These are phyloP conservation scores for Poronia punctata DNA, from an alignment of 495 filamentous ascomycete genomes.

Conservation along the genomic window DNA sequence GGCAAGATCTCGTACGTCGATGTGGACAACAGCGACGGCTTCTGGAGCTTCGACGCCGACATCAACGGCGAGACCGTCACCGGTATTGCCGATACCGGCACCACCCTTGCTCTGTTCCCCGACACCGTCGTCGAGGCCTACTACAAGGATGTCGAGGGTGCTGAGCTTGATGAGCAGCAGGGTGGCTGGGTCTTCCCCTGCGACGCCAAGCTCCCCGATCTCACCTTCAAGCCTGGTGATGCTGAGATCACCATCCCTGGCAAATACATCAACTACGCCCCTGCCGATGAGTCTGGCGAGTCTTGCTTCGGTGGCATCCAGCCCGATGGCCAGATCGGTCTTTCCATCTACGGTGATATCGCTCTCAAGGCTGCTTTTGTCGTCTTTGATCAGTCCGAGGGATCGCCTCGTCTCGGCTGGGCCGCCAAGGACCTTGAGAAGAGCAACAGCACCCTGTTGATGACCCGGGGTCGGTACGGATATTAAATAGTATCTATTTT, in stretches of 20 bases:
- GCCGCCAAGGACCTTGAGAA: slow-evolving; percentile 12
- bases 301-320: slow-evolving; percentile 57
- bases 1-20: slow-evolving; percentile 54
- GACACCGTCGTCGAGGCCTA: slow-evolving; percentile 50
- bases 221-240: slow-evolving; percentile 48
- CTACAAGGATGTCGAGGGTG: slow-evolving; percentile 51
- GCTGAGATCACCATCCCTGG: slow-evolving; percentile 41
- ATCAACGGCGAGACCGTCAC: slow-evolving; percentile 28
- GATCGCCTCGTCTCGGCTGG: slow-evolving; percentile 10
- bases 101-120: slow-evolving; percentile 59
- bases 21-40: slow-evolving; percentile 55
- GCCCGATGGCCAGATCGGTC: slow-evolving; percentile 47
- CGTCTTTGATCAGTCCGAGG: slow-evolving; percentile 46
- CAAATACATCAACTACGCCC: slow-evolving; percentile 44
- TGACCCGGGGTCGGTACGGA: no score
- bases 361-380: slow-evolving; percentile 69
- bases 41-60: slow-evolving; percentile 58
- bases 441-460: no score
- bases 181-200: slow-evolving; percentile 64
- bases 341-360: slow-evolving; percentile 65
- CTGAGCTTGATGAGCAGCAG: slow-evolving; percentile 34
- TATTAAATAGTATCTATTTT: no score
- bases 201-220: slow-evolving; percentile 46
- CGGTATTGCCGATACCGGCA: slow-evolving; percentile 59
- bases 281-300: slow-evolving; percentile 7